A percentile compares a stretch with the other conserved stretches of the same genome.
These are phyloP conservation scores for Galium porrigens DNA, from an alignment of 305 asterid genomes.

Conservation along the genomic window DNA sequence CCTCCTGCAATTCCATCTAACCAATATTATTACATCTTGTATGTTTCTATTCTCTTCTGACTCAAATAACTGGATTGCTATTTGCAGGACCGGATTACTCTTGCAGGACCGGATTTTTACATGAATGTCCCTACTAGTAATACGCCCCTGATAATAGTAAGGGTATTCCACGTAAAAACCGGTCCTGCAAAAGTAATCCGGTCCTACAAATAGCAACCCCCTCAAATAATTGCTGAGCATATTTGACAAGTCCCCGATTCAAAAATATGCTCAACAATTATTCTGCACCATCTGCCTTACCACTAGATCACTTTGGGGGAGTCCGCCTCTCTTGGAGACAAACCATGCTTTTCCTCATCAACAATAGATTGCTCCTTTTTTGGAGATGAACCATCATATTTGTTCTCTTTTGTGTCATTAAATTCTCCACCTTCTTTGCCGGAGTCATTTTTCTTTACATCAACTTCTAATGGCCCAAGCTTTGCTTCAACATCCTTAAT, in stretches of 20 bases:
- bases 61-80: no score
- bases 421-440: not conserved
- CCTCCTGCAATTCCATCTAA: not conserved
- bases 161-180: no score
- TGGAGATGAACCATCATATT: not conserved
- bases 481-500: not conserved
- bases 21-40: not conserved
- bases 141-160: no score
- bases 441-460: not conserved
- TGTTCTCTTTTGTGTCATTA: not conserved
- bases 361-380: not conserved
- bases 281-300: not conserved
- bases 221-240: no score
- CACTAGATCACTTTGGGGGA: slow-evolving; percentile 1
- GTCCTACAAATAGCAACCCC: no score
- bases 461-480: not conserved
- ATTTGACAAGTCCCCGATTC: not conserved
- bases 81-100: no score
- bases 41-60: not conserved
- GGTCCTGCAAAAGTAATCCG: no score
- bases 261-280: not conserved
- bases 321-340: not conserved
- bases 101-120: no score
- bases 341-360: not conserved
- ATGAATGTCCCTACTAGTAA: no score